These are phyloP conservation scores for Bipolaris zeicola DNA, from an alignment of 2,329 filamentous ascomycete genomes.

Conservation along the genomic window DNA sequence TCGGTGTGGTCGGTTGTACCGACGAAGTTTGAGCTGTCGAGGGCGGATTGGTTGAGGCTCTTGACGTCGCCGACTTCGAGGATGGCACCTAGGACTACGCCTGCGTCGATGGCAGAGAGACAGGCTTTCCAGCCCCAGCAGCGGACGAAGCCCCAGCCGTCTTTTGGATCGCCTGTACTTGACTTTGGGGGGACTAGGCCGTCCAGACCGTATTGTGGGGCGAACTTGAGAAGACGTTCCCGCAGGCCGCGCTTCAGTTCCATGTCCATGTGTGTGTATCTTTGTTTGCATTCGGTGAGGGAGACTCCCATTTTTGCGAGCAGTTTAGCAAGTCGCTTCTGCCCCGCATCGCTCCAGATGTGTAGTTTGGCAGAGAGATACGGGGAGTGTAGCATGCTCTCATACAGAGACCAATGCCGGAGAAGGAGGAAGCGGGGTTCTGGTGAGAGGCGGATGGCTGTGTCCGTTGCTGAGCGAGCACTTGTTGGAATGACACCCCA, in stretches of 20 bases:
- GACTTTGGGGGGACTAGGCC: slow-evolving; percentile 77
- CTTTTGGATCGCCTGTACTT: slow-evolving; percentile 73
- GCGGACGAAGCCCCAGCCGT: slow-evolving; percentile 95
- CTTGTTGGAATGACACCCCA: slow-evolving; percentile 88
- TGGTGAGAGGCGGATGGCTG: slow-evolving; percentile 86
- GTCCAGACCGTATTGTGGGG: slow-evolving; percentile 89
- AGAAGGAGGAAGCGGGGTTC: slow-evolving; percentile 93
- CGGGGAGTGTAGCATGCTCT: slow-evolving; percentile 97
- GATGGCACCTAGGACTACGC: slow-evolving; percentile 88
- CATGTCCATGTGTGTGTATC: slow-evolving; percentile 98
- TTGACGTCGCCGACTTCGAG: slow-evolving; percentile 81
- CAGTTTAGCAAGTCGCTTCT: slow-evolving; percentile 89
- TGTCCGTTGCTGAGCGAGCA: slow-evolving; percentile 87
- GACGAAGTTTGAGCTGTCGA: slow-evolving; percentile 40
- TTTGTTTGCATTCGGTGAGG: slow-evolving; percentile 90
- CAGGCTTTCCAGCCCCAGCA: slow-evolving; percentile 99
- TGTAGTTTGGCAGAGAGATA: slow-evolving; percentile 91
- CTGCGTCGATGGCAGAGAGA: slow-evolving; percentile 88
- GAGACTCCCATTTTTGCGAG: slow-evolving; percentile 98
- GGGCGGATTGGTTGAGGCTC: slow-evolving; percentile 37
- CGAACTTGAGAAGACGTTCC: slow-evolving; percentile 86
- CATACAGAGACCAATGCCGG: slow-evolving; percentile 95
- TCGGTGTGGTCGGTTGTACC: slow-evolving; percentile 35
- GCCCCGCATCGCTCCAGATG: slow-evolving; percentile 89
- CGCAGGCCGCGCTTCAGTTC: slow-evolving; percentile 87